phyloP scores from a whole-genome alignment of 1,284 basidiomycete species.

The Apiotrichum porosum region DNA sequence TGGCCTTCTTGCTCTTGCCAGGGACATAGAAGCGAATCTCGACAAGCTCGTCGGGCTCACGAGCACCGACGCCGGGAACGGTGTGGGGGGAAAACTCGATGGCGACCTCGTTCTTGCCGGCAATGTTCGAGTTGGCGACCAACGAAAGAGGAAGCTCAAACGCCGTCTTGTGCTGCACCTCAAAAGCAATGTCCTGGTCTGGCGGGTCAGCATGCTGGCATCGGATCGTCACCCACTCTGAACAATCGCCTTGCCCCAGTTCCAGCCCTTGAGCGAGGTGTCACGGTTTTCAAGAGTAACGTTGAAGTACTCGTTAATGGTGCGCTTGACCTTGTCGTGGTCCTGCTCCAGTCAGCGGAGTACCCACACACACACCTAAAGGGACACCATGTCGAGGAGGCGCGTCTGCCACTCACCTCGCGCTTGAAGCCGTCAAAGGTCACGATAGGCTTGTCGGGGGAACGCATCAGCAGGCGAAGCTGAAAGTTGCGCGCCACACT shows the following conservation, averaged over 20 bases:
- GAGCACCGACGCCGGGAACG: conserved; percentile 49
- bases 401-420: conserved; percentile 58
- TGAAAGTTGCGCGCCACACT: conserved; percentile 89
- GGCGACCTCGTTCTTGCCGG: conserved; percentile 93
- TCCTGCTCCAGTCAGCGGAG: conserved; percentile 59
- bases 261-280: conserved; percentile 90
- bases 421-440: conserved; percentile 92
- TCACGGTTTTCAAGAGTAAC: conserved; percentile 82
- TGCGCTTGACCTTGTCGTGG: conserved; percentile 66
- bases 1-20: conserved; percentile 54
- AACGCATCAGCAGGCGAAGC: conserved; percentile 65
- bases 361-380: no score
- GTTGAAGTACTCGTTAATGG: conserved; percentile 82
- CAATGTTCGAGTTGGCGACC: conserved; percentile 97
- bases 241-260: conserved; percentile 95
- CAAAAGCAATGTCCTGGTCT: conserved; percentile 87
- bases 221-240: conserved; percentile 64
- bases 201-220: conserved; percentile 7
- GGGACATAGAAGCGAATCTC: conserved; percentile 97
- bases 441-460: conserved; percentile 58
- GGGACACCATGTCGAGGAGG: not conserved
- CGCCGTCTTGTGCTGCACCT: conserved; percentile 80
- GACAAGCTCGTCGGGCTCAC: conserved; percentile 72
- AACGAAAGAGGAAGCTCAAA: conserved; percentile 85
- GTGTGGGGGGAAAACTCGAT: conserved; percentile 74